Base-by-base conservation (phyloP, 306 rosid genomes). In the Macrotyloma uniflorum region DNA sequence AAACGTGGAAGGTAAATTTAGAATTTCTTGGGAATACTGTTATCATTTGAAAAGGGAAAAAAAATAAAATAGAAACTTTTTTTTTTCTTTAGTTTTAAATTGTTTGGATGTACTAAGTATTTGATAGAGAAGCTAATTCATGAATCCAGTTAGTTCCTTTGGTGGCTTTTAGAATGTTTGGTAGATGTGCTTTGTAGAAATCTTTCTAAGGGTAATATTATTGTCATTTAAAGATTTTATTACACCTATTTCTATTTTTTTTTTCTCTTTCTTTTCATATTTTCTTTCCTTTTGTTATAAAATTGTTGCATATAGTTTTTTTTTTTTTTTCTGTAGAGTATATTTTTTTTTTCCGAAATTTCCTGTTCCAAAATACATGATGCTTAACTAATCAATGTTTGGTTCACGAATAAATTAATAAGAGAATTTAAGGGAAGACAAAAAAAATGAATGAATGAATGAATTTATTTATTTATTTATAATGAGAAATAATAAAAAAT, bases 1-100 rank as follows among this genome's bases (percentile, higher is more conserved):
- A 73, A 77, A 70, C 32, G 3, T 64, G 58, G 65, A 74, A 58
- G 40, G 8, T 80, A 22, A n/a, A 16, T 80, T 59, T 55, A 42
- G 35, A 46, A 77, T 62, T 65, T 74, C 8, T 18, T 58, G 22
- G 67, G 50, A 32, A 62, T 64, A 28, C 16, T 64, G 28, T 11
- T 64, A 18, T 18, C 47, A 64, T 10, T 35, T 18, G 8, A 18
- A 15, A 36, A 19, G 30, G 40, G 20, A 63, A 19, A 9, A n/a
- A 16, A 61, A 30, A 55, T 13, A 30, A 32, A 20, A 5, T 14
- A 12, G 3, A 1, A 7, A 15, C 7, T 0, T 63, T 59, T 59
- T 30, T 12, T 46, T n/a, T 2, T 20, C 36, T 26, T 26, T 28
- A 32, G 4, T 36, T 64, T 33, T 18, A n/a, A 33, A 0, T 64